These are phyloP conservation scores for Lenzites betulinus DNA, from an alignment of 768 basidiomycete genomes.

Conservation along the genomic window DNA sequence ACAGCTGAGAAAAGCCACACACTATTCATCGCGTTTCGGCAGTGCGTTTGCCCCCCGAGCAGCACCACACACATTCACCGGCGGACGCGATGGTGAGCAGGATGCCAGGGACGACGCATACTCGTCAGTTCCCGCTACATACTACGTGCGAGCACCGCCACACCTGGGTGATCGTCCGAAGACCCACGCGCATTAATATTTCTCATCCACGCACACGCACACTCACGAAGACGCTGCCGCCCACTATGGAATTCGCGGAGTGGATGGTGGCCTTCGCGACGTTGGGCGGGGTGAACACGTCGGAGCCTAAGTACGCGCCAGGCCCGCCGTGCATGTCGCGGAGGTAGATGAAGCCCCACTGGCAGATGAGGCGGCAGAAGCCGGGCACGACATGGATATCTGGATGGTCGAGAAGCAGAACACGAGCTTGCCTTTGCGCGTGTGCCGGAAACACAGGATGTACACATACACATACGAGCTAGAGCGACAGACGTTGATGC, in stretches of 20 bases:
- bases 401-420: conserved; percentile 39
- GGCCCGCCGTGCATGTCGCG: conserved; percentile 34
- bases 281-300: conserved; percentile 38
- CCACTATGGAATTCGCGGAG: conserved; percentile 35
- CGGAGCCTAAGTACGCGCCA: conserved; percentile 35
- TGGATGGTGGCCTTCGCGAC: conserved; percentile 40
- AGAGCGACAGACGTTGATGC: conserved; percentile 35
- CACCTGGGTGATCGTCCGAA: conserved; percentile 22
- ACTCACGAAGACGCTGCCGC: conserved; percentile 37
- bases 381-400: conserved; percentile 38
- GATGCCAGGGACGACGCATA: conserved; percentile 34
- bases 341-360: conserved; percentile 36
- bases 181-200: neutral
- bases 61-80: conserved; percentile 23
- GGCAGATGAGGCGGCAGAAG: conserved; percentile 38
- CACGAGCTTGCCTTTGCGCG: conserved; percentile 30
- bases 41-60: neutral
- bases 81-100: conserved; percentile 35
- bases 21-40: conserved; percentile 21
- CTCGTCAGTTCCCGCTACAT: conserved; percentile 35
- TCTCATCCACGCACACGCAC: no score
- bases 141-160: conserved; percentile 39
- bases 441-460: conserved; percentile 30
- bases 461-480: conserved; percentile 32
- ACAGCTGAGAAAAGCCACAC: conserved; percentile 36